Evolutionary conservation across 495 filamentous ascomycete genomes (phyloP).

Genomic region (Penicillium egyptiacum): DNA sequence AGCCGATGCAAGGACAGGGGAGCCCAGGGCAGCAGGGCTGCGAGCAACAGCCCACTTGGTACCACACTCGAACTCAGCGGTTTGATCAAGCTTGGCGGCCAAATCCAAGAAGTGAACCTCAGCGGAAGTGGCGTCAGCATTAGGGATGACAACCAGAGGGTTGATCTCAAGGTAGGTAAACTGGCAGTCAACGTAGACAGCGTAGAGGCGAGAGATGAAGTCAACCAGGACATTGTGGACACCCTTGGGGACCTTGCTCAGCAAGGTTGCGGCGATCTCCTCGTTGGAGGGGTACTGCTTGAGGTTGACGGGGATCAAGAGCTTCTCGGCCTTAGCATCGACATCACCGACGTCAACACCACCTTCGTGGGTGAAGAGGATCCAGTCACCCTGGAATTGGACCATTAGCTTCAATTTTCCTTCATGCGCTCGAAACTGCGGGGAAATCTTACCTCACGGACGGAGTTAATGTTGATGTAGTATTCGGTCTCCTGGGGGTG

Average conservation of each 20-base stretch:
- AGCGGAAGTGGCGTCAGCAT: conserved; percentile 84
- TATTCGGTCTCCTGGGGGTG: conserved; percentile 92
- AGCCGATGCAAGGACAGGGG: conserved; percentile 56
- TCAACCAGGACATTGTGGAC: conserved; percentile 97
- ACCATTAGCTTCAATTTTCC: conserved; percentile 12
- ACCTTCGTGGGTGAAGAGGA: conserved; percentile 98
- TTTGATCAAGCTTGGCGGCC: conserved; percentile 98
- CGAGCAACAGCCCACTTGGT: conserved; percentile 97
- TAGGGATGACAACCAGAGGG: conserved; percentile 96
- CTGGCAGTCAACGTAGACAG: conserved; percentile 99
- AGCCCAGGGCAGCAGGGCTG: conserved; percentile 80
- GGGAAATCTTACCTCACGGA: conserved; percentile 71
- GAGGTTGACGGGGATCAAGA: conserved; percentile 95
- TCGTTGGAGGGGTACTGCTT: conserved; percentile 94
- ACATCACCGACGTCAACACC: conserved; percentile 99
- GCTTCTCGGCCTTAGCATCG: conserved; percentile 97
- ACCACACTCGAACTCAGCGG: conserved; percentile 98
- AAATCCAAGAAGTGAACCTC: conserved; percentile 98
- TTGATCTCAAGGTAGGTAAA: conserved; percentile 99
- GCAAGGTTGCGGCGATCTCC: conserved; percentile 76
- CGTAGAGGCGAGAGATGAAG: conserved; percentile 92
- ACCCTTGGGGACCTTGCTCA: conserved; percentile 92
- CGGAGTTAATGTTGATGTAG: conserved; percentile 97
- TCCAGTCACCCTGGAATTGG: conserved; percentile 86
- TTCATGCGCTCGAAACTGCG: not conserved